Evolutionary conservation across 2,329 filamentous ascomycete genomes (phyloP).

Genomic region (Aspergillus aculeatus): DNA sequence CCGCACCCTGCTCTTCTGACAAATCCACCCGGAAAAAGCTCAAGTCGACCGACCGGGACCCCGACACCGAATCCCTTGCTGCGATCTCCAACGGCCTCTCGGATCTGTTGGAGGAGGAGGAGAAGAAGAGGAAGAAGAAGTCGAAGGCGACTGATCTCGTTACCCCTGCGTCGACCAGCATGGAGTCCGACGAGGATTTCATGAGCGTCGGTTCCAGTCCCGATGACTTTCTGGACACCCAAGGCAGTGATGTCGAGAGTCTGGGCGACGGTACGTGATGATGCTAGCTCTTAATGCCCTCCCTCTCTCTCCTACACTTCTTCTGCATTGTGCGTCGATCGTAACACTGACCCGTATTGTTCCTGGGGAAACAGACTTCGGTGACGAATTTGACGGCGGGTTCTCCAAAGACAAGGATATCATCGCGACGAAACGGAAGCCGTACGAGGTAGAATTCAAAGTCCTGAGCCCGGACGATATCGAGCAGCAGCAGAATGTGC

Average conservation of each 20-base stretch:
- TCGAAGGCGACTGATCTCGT: constrained; percentile 36
- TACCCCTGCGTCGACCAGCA: constrained; percentile 53
- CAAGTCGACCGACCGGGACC: constrained; percentile 13
- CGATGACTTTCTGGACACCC: constrained; percentile 62
- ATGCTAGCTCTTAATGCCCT: background rate
- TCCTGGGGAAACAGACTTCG: constrained; percentile 49
- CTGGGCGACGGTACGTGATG: constrained; percentile 40
- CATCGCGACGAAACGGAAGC: constrained; percentile 67
- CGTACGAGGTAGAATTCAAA: constrained; percentile 81
- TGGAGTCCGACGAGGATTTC: constrained; percentile 96
- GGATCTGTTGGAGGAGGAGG: constrained; percentile 19
- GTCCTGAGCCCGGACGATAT: constrained; percentile 80
- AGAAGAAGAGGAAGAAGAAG: constrained; percentile 15
- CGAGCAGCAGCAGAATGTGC: constrained; percentile 76
- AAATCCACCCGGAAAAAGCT: constrained; percentile 21
- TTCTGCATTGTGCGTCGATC: background rate
- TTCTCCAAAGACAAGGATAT: constrained; percentile 70
- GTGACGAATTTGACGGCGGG: constrained; percentile 58
- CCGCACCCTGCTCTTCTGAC: constrained; percentile 20
- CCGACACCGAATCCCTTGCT: constrained; percentile 13
- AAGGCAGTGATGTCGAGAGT: constrained; percentile 72
- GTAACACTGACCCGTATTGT: background rate
- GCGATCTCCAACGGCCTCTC: constrained; percentile 12
- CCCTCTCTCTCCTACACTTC: background rate
- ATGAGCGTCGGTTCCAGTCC: constrained; percentile 80